Base-by-base conservation (phyloP, 805 yeast species). In the Maudiozyma barnettii region DNA sequence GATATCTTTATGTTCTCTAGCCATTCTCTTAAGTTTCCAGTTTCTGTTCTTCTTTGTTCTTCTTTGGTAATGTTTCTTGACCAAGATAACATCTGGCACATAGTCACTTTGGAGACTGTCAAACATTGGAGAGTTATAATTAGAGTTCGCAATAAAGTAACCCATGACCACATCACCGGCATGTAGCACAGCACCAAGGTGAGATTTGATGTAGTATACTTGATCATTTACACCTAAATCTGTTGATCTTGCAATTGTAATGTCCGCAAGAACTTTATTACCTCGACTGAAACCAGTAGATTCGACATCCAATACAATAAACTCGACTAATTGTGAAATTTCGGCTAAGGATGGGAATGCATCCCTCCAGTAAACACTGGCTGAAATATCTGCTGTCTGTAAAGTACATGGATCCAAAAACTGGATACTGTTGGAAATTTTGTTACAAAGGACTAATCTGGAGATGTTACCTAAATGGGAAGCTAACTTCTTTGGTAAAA, bases 21-120 rank as follows among this genome's bases (percentile, higher is more conserved):
- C 98, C 96, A 91, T 90, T 76, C 98, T 84, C 81, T 86, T 85
- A 68, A 91, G 79, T 69, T 84, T 87, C 95, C 95, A 87, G 74
- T 81, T 78, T 77, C 82, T 83, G 54, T 77, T 70, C 72, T 79
- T 83, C 71, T 77, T 79, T 42, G 79, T 73, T 71, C 82, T 84
- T 74, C 95, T 82, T 41, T 81, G 75, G 72, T 89, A 91, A 67
- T 78, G 78, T 64, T 89, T 90, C 87, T 89, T 88, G 48, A 91
- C 95, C 52, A 90, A 66, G 1, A 88, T 76, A 44, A 90, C 95
- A 58, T 90, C 97, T 18, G 95, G 93, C 20, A 81, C 68, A 53
- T 81, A 81, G 49, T 74, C 76, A 8, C 74, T 67, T 53, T 81
- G 79, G 49, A 68, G 55, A 45, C 75, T 79, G 57, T 90, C 97